Conservation (phyloP, 495 filamentous ascomycete species). For the Ascobolus immersus region DNA sequence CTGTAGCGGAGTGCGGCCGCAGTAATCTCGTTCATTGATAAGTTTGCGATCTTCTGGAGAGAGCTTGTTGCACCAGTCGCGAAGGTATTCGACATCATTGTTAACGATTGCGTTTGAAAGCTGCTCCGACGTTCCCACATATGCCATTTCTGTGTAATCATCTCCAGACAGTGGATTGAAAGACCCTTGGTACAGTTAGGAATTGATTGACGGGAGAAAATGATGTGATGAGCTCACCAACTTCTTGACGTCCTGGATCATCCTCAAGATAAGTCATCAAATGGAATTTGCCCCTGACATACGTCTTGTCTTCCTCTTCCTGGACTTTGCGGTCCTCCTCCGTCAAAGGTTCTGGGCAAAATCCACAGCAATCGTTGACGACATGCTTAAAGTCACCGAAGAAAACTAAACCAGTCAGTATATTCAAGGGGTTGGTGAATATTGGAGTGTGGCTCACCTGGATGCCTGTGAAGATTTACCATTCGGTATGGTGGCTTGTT, state of each 20-base stretch:
- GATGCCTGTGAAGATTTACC: conserved; percentile 55
- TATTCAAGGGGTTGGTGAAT: conserved; percentile 17
- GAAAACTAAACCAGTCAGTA: conserved; percentile 5
- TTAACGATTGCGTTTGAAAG: conserved; percentile 58
- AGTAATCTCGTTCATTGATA: conserved; percentile 45
- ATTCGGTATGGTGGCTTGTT: conserved; percentile 35
- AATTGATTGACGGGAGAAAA: background rate
- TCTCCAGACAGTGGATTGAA: conserved; percentile 61
- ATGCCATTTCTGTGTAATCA: conserved; percentile 62
- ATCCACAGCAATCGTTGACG: conserved; percentile 53
- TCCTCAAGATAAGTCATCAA: conserved; percentile 41
- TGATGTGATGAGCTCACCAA: conserved; percentile 7
- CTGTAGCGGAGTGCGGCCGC: conserved; percentile 57
- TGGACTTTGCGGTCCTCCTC: conserved; percentile 42
- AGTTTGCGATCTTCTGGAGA: conserved; percentile 33
- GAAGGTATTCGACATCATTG: conserved; percentile 35
- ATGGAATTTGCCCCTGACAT: conserved; percentile 12
- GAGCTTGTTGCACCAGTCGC: conserved; percentile 37
- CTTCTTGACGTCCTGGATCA: conserved; percentile 52
- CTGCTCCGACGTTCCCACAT: conserved; percentile 41
- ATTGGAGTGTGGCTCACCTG: conserved; percentile 28
- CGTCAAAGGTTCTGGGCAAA: conserved; percentile 40
- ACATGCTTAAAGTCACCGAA: conserved; percentile 43
- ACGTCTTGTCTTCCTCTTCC: conserved; percentile 43
- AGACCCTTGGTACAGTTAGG: conserved; percentile 18